Percentiles rank a stretch among this genome's conserved stretches.
phyloP scores from a whole-genome alignment of 306 rosid genomes.

The Cicer arietinum region DNA sequence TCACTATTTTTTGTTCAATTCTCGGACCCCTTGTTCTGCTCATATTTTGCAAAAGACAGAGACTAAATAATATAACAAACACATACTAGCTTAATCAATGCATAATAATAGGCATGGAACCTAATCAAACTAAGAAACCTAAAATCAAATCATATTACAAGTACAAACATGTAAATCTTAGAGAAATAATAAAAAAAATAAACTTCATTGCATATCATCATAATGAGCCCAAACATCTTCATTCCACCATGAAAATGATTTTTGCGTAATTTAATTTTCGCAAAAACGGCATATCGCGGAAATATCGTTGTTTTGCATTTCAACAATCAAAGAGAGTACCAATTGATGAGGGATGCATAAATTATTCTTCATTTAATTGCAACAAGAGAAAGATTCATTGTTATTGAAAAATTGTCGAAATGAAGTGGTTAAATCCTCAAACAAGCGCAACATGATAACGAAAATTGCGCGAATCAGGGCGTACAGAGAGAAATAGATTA shows the following conservation, averaged over 20 bases:
- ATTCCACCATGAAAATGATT: neutral
- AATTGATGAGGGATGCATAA: neutral
- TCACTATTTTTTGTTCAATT: neutral
- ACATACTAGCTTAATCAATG: neutral
- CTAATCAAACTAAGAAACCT: neutral
- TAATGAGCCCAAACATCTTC: neutral
- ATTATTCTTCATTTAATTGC: neutral
- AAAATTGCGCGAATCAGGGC: neutral
- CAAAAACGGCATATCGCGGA: neutral
- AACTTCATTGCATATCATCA: neutral
- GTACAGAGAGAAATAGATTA: neutral
- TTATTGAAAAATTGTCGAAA: neutral
- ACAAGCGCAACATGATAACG: neutral
- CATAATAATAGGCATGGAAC: neutral
- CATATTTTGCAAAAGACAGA: neutral
- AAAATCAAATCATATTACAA: neutral
- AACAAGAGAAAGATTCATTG: neutral
- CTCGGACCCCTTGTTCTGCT: neutral
- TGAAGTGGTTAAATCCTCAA: neutral
- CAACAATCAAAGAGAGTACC: neutral
- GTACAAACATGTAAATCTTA: neutral
- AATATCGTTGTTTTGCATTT: neutral
- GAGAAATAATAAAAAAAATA: neutral
- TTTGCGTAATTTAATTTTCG: neutral
- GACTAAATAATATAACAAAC: neutral